These are phyloP conservation scores for Xerophyta viscosa DNA, from an alignment of 106 monocot species.

Conservation along the genomic window DNA sequence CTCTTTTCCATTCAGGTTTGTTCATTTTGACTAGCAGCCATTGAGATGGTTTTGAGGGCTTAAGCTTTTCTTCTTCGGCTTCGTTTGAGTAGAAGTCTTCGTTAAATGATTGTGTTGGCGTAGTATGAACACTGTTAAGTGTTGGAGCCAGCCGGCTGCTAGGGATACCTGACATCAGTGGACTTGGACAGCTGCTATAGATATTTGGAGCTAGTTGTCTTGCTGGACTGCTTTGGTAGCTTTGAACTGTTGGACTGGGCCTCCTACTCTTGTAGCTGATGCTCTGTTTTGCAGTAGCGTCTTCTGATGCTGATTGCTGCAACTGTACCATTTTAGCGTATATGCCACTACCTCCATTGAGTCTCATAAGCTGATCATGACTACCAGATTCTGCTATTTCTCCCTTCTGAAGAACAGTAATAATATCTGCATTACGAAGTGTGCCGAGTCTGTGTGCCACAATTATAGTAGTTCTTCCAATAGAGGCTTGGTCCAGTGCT, in stretches of 20 bases:
- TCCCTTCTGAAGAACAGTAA: constrained; percentile 17
- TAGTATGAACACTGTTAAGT: neutral
- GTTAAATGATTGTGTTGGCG: neutral
- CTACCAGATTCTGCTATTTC: constrained; percentile 10
- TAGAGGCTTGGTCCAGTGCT: constrained; percentile 15
- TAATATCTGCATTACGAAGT: constrained; percentile 12
- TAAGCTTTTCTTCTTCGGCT: neutral
- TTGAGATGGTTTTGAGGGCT: constrained; percentile 8
- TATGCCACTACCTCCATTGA: constrained; percentile 9
- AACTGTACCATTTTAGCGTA: constrained; percentile 9
- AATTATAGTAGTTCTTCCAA: constrained; percentile 20
- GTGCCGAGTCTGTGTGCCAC: constrained; percentile 22
- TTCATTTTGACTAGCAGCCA: constrained; percentile 16
- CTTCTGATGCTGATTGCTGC: constrained; percentile 1
- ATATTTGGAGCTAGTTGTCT: no score
- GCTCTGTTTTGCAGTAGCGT: no score
- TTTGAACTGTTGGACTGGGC: neutral
- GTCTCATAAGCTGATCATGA: constrained; percentile 13
- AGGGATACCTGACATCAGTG: no score
- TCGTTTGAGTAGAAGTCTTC: neutral
- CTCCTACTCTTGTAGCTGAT: neutral
- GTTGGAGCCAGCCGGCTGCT: neutral
- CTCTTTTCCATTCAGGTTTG: constrained; percentile 17
- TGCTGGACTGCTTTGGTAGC: no score
- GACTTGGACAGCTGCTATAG: no score